Evolutionary conservation across 148 eudicot species (phyloP), one percentile per base, ranked within the genome.

Genomic region (Fagopyrum homotropicum): DNA sequence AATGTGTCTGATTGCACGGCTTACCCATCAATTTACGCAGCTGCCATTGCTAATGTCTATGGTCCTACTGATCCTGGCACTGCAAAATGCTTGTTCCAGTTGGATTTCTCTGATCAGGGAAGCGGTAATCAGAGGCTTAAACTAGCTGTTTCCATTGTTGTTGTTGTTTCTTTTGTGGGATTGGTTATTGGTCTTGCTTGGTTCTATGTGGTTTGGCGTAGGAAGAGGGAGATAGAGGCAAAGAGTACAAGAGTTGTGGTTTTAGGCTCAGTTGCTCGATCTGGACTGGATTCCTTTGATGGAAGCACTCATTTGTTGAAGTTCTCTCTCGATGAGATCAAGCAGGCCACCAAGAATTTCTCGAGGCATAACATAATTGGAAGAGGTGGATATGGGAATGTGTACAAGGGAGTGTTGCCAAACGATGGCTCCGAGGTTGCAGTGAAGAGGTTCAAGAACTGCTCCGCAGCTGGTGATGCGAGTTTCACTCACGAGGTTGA

Each of bases 381-480:
- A 60, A 87, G 74, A 77, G 98, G 98, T 19, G 97, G 96, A 6
- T 94, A 92, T 77, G 98, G 98, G 15, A 94, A 94, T 83, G 98
- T 94, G n/a, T 94, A 88, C 77, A 94, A 92, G 72, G 98, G 96
- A 22, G 78, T 83, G 10, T 72, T 94, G 47, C 72, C 85, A 1
- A 66, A 66, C 5, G 86, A 86, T 80, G 92, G 90, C 40, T 51
- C 87, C 51, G 98, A 92, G 73, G 94, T 92, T 46, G 98, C 98
- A 0, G 77, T 94, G 22, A 94, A 94, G 80, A 81, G 98, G 84
- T 94, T 94, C 79, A 92, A 94, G 88, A 92, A 94, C 45, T 90
- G 96, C 69, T 92, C 98, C 1, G 89, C 88, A 0, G 85, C 89
- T 0, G 98, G 98, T 0, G 98, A 94, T 75, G 83, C 86, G 0